A percentile compares a stretch with the other conserved stretches of the same genome.
Conservation (phyloP, 495 filamentous ascomycete genomes). For the Neurospora terricola region DNA sequence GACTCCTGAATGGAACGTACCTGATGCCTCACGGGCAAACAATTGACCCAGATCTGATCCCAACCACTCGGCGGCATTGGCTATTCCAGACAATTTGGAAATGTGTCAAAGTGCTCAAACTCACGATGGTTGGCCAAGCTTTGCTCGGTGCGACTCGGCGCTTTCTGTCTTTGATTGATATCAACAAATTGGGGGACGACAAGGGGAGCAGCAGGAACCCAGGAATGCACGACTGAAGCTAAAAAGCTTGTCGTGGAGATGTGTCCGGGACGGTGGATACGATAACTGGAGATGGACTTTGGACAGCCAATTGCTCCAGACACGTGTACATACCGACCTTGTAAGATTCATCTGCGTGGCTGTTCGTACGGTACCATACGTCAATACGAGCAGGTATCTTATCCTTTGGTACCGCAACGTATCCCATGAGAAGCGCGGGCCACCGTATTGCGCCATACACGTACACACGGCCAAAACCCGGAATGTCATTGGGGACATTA, state of each 20-base stretch:
- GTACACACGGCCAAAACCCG: background rate
- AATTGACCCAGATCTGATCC: background rate
- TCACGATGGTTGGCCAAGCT: background rate
- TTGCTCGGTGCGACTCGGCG: background rate
- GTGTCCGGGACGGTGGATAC: background rate
- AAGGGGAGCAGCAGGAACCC: background rate
- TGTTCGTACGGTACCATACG: background rate
- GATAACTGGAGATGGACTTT: background rate
- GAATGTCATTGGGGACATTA: background rate
- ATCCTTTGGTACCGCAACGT: background rate
- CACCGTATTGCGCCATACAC: background rate
- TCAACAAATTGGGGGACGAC: background rate
- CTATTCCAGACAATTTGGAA: background rate
- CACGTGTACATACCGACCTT: background rate
- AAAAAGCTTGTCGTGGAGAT: background rate
- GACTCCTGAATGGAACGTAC: background rate
- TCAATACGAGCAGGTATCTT: background rate
- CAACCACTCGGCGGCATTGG: background rate
- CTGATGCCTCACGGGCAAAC: background rate
- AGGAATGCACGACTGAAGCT: background rate
- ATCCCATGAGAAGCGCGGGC: background rate
- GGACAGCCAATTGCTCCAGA: background rate
- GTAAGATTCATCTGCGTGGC: background rate
- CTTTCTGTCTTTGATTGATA: background rate
- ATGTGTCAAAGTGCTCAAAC: background rate